Conservation (phyloP, 257 asterid species). For the Ehretia macrophylla region DNA sequence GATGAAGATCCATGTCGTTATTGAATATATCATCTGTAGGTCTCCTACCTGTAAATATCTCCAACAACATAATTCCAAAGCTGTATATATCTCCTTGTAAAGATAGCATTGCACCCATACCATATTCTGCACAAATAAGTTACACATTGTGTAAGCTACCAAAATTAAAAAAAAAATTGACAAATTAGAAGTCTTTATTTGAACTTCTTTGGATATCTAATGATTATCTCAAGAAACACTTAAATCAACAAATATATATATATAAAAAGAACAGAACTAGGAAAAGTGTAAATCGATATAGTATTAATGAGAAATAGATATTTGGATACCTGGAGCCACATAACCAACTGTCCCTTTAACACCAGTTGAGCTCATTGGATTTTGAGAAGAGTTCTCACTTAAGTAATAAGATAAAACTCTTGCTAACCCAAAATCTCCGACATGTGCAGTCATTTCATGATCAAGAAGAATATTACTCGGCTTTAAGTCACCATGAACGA, state of each 20-base stretch:
- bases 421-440: slow-evolving; percentile 3
- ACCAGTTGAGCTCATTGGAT: not conserved
- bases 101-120: not conserved
- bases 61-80: slow-evolving; percentile 1
- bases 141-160: not conserved
- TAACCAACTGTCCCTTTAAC: not conserved
- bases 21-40: slow-evolving; percentile 3
- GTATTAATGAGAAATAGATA: no score
- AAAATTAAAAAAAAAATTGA: no score
- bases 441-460: not conserved
- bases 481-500: not conserved
- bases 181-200: no score
- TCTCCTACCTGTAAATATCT: slow-evolving; percentile 8
- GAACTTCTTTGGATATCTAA: no score
- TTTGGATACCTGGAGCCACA: not conserved
- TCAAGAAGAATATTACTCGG: not conserved
- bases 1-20: not conserved
- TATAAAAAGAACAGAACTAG: not conserved
- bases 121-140: not conserved
- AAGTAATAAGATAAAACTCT: not conserved
- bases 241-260: no score
- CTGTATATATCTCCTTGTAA: not conserved
- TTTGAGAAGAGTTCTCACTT: not conserved
- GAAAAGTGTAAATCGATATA: no score
- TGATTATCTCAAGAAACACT: no score